These are phyloP conservation scores for Thuja plicata DNA, from an alignment of 83 land plant genomes.

Conservation along the genomic window DNA sequence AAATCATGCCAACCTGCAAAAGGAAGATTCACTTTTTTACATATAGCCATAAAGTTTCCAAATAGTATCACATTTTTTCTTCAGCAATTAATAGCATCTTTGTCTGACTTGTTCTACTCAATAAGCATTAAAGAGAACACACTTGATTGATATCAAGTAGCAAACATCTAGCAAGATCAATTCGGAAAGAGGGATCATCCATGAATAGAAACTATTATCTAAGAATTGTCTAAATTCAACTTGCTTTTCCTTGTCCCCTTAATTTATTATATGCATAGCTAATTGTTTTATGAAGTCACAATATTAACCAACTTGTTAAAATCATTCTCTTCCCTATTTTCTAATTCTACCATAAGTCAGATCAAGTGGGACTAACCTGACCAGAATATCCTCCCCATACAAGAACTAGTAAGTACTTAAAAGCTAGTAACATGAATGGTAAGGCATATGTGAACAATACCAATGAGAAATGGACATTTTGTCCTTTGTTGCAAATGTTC, in stretches of 20 bases:
- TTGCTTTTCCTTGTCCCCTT: neutral
- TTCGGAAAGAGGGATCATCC: neutral
- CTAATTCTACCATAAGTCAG: too few species aligned
- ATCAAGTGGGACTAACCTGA: neutral
- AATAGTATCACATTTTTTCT: neutral
- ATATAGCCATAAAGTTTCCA: conserved; percentile 8
- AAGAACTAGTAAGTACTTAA: neutral
- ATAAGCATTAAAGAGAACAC: neutral
- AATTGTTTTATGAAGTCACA: neutral
- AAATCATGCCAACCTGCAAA: conserved; percentile 71
- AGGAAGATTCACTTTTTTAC: neutral
- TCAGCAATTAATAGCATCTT: neutral
- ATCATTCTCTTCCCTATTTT: too few species aligned
- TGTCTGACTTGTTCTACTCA: neutral
- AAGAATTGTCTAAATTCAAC: neutral
- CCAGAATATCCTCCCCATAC: neutral
- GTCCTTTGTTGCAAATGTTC: neutral
- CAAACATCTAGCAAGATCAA: neutral
- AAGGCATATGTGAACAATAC: neutral
- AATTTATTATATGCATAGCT: neutral
- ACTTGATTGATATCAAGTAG: neutral
- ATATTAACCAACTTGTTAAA: neutral
- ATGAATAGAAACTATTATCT: neutral
- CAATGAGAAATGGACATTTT: neutral
- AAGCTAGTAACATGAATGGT: neutral